Evolutionary conservation across 2,329 filamentous ascomycete genomes (phyloP), one percentile per base, ranked within the genome.

Genomic region (Hypoxylon sp.): DNA sequence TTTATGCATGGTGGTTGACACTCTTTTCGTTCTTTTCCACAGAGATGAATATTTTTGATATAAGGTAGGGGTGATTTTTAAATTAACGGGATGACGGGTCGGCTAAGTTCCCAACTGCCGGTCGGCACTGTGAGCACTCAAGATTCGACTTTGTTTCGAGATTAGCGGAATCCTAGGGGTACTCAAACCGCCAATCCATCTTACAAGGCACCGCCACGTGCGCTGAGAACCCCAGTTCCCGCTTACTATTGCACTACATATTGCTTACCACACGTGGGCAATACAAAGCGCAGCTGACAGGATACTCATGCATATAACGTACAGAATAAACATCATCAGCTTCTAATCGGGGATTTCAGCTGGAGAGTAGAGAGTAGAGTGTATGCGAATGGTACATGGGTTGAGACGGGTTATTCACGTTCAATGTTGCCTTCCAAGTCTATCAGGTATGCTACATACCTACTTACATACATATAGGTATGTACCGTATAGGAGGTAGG

Each of bases 101-200:
- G 54, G 29, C 35, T 56, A 56, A 56, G 39, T 13, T 44, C 39
- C 35, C 39, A 56, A 56, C 39, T 56, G 31, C 54, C 54, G 54
- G 54, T 24, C 44, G 29, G 29, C 11, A 19, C 39, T 46, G 19
- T 46, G 17, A 10, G 29, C 53, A 42, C n/a, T 42, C 11, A 10
- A 37, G 37, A 44, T 31, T 44, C 26, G 26, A 48, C 5, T 29
- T 48, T 19, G 37, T 31, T 31, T 44, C 26, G 26, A 48, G 24
- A 48, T 48, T 42, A 42, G 37, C 39, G 24, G 37, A 56, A 33
- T 46, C 19, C 5, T 31, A 31, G 29, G 29, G 29, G 29, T 26
- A 26, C 5, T 26, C 22, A 17, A 54, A 14, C 39, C 19, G 22
- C 8, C 22, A 29, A 31, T 37, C 39, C 35, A 46, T 19, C 22